phyloP scores from a whole-genome alignment of 2,329 filamentous ascomycete species.

The Colletotrichum sp. region DNA sequence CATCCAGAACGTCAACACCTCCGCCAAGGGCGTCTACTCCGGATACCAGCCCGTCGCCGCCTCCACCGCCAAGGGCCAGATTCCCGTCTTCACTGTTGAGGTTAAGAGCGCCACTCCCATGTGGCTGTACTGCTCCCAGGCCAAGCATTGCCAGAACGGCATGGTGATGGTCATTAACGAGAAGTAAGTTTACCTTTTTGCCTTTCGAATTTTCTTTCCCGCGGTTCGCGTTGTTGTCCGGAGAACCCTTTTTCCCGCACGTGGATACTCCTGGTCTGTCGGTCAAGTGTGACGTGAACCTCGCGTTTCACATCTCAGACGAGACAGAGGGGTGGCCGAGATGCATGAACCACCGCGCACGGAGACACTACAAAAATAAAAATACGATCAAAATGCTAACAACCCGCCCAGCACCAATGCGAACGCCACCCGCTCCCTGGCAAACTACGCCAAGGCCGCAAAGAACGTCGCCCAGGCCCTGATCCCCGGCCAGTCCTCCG shows the following conservation, averaged over 20 bases:
- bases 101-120: constrained; percentile 73
- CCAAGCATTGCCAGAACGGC: constrained; percentile 73
- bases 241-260: neutral
- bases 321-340: neutral
- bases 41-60: constrained; percentile 70
- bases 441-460: constrained; percentile 50
- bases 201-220: neutral
- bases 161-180: constrained; percentile 82
- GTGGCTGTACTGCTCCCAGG: constrained; percentile 82
- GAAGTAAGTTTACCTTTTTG: constrained; percentile 54
- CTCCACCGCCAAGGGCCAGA: constrained; percentile 49
- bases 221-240: neutral
- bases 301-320: constrained; percentile 12
- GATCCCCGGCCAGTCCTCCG: constrained; percentile 23
- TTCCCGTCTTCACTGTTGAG: constrained; percentile 73
- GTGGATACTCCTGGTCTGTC: neutral
- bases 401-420: constrained; percentile 43
- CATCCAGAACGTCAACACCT: constrained; percentile 55
- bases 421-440: constrained; percentile 58
- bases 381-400: constrained; percentile 2
- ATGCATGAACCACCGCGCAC: neutral
- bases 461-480: constrained; percentile 27
- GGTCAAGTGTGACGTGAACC: neutral
- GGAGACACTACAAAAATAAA: neutral
- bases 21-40: constrained; percentile 66